Evolutionary conservation across 352 stramenopile genomes (phyloP), one percentile per base, ranked within the genome.

Genomic region (Phytopythium sindhum): DNA sequence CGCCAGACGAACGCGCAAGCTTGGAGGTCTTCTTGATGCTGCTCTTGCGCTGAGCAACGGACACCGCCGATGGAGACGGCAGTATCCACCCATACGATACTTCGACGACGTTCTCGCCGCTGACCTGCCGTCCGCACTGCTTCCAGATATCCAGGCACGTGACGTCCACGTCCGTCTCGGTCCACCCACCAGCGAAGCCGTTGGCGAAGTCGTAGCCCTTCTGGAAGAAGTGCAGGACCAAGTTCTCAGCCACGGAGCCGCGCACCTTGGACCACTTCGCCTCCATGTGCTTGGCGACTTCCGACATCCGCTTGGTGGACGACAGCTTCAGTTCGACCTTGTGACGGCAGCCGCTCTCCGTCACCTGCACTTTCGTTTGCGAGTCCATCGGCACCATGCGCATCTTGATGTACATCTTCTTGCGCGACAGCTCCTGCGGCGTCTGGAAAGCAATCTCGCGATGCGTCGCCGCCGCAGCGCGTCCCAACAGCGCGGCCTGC

Each of bases 371-470:
- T 51, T 85, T 86, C 1, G 85, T 89, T 21, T 78, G 66, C 31
- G 77, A 80, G 57, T 94, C 81, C n/a, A 70, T 75, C 15, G 85
- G 85, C 44, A 91, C 81, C 68, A 94, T 89, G 29, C 85, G 85
- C 63, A 94, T 85, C 66, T 91, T 93, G 66, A 93, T 88, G 59
- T 85, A 88, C 52, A 90, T 78, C 57, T 93, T 93, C 68, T 91
- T 90, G 39, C 71, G 70, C 2, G 71, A 73, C n/a, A 70, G 73
- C 53, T 79, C 78, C 33, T 78, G 76, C 5, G 80, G 78, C 11
- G 82, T 89, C 52, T 86, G 73, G 45, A 75, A 77, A 10, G 68
- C 64, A 48, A 78, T 64, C 56, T 61, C n/a, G 57, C 63, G 24
- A 4, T 29, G n/a, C 63, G 51, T 44, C 48, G 70, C 26, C 54